Base-by-base conservation (phyloP, 306 rosid species). In the Quercus rubra region DNA sequence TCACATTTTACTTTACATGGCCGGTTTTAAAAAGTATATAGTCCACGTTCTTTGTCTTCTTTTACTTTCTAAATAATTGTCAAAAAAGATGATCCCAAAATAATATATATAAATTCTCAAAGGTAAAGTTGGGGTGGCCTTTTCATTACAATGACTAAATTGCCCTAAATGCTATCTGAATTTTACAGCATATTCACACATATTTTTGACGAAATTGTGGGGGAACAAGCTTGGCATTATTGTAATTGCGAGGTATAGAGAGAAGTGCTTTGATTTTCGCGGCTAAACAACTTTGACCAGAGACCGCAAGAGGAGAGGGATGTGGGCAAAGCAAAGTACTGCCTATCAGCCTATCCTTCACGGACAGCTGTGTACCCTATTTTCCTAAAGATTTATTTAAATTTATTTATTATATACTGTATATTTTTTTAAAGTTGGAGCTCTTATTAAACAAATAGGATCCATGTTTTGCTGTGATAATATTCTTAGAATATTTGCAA, bases 1-100 rank as follows among this genome's bases (percentile, higher is more conserved):
- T 83, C 89, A 72, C 71, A 76, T 83, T 82, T 74, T 67, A 23
- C 80, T 63, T 86, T 85, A 0, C 11, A 71, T 33, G 74, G 66
- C 35, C 31, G 70, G 62, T 77, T 71, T 79, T 71, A 54, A 35
- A 35, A 79, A 77, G 66, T 76, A 81, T 76, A 41, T 71, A 55
- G 31, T 80, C 79, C 70, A 33, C 72, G 57, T 80, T 79, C 52
- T 20, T 59, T 77, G 59, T 69, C 82, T 75, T 85, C 80, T 75
- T 83, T 88, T 69, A 55, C 85, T 84, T 78, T 84, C 33, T 41
- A 41, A 54, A 66, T 66, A 66, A 18, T 67, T 35, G 52, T 18
- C 72, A 67, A 33, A 68, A 64, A 64, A 67, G 71, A 33, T 3
- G 15, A 33, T 8, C 25, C 25, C 1, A 67, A 33, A 33, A 35